phyloP scores from a whole-genome alignment of 2,329 filamentous ascomycete genomes.

The Microdochium paspali region DNA sequence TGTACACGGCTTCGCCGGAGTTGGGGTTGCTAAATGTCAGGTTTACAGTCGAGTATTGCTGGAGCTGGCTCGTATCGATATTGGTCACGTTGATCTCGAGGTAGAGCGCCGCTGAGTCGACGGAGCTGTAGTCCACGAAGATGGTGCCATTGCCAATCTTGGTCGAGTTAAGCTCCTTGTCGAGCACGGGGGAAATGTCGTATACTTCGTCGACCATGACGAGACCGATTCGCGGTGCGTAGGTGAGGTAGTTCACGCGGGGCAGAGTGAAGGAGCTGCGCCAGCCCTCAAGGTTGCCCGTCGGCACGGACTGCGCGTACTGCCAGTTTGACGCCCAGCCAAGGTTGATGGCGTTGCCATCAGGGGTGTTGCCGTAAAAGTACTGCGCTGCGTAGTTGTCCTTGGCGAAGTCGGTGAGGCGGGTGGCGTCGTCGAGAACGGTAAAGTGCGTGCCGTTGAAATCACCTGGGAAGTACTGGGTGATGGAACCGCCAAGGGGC shows the following conservation, averaged over 20 bases:
- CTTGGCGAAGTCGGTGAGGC: constrained; percentile 35
- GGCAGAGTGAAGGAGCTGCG: constrained; percentile 42
- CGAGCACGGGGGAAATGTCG: constrained; percentile 36
- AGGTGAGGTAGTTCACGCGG: constrained; percentile 39
- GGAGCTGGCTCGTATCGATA: constrained; percentile 14
- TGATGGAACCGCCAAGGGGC: constrained; percentile 43
- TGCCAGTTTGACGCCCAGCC: constrained; percentile 53
- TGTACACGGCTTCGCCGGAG: constrained; percentile 36
- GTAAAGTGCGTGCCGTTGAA: constrained; percentile 58
- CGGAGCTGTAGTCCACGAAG: constrained; percentile 36
- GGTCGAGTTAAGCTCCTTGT: constrained; percentile 30
- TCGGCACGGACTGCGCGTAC: constrained; percentile 44
- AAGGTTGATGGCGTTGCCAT: constrained; percentile 32
- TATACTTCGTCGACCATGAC: constrained; percentile 40
- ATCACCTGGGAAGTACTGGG: constrained; percentile 45
- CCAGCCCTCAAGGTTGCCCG: constrained; percentile 41
- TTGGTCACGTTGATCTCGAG: constrained; percentile 39
- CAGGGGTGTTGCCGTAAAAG: constrained; percentile 35
- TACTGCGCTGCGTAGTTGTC: constrained; percentile 50
- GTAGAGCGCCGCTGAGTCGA: constrained; percentile 41
- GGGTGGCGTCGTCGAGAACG: constrained; percentile 28
- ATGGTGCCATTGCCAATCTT: constrained; percentile 37
- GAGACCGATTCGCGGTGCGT: constrained; percentile 39
- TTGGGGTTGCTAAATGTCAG: constrained; percentile 41
- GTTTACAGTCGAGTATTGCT: constrained; percentile 27